Evolutionary conservation across 768 basidiomycete genomes (phyloP).

Genomic region (Pleurotus eryngii): DNA sequence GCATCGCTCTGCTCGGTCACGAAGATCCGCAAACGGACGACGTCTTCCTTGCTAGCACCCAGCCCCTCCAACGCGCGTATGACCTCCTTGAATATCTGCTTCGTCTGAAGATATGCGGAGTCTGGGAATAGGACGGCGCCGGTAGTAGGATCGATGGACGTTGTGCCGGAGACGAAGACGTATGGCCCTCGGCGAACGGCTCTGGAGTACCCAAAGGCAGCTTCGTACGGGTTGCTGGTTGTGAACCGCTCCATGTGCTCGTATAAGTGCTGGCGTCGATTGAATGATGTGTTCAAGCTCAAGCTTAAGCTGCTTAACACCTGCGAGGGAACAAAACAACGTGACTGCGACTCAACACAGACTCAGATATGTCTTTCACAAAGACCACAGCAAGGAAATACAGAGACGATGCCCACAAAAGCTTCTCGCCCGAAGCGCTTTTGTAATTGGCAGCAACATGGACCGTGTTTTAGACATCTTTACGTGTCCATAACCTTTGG

Average conservation of each 20-base stretch:
- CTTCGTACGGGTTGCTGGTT: slow-evolving; percentile 49
- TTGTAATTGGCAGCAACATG: too few species aligned
- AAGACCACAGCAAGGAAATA: too few species aligned
- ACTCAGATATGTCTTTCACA: too few species aligned
- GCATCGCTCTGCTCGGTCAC: slow-evolving; percentile 38
- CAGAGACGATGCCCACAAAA: too few species aligned
- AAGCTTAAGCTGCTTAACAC: too few species aligned
- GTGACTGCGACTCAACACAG: too few species aligned
- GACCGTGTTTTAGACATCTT: too few species aligned
- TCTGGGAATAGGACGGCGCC: slow-evolving; percentile 37
- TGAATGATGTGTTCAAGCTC: too few species aligned
- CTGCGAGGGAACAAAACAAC: too few species aligned
- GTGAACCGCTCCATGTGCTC: slow-evolving; percentile 14
- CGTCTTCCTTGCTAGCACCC: slow-evolving; percentile 40
- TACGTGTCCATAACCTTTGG: too few species aligned
- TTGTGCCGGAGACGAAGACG: slow-evolving; percentile 54
- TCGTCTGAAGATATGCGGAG: slow-evolving; percentile 44
- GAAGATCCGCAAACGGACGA: slow-evolving; percentile 49
- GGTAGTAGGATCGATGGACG: slow-evolving; percentile 39
- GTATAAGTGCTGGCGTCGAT: too few species aligned
- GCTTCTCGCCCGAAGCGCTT: too few species aligned
- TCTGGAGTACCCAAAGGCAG: slow-evolving; percentile 47
- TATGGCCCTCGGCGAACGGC: slow-evolving; percentile 49
- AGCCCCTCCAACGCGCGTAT: slow-evolving; percentile 37
- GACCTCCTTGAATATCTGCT: slow-evolving; percentile 42